Conservation (phyloP, 2,329 filamentous ascomycete species). For the Botrytis fabae region DNA sequence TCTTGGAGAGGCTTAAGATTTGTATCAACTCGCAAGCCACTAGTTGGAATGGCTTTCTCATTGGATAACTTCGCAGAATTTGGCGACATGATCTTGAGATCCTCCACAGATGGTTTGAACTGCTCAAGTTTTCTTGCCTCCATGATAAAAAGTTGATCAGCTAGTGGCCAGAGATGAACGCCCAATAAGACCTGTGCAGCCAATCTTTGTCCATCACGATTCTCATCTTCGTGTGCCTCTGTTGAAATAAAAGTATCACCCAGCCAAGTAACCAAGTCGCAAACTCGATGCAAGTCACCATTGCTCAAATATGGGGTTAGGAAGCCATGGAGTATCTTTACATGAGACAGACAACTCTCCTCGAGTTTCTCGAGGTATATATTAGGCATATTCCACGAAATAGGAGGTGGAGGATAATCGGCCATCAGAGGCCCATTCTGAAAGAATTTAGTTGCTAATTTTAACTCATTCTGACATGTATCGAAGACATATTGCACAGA, state of each 20-base stretch:
- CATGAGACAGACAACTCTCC: conserved; percentile 35
- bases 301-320: conserved; percentile 36
- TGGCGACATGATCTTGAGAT: conserved; percentile 30
- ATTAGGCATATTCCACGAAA: conserved; percentile 33
- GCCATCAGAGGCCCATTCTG: conserved; percentile 35
- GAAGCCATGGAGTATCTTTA: conserved; percentile 36
- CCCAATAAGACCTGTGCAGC: conserved; percentile 36
- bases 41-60: conserved; percentile 7
- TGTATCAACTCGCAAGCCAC: conserved; percentile 23
- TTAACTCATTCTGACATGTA: conserved; percentile 39
- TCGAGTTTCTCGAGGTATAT: conserved; percentile 37
- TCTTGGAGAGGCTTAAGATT: conserved; percentile 47
- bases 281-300: conserved; percentile 35
- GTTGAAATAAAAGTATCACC: conserved; percentile 38
- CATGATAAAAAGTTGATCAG: conserved; percentile 38
- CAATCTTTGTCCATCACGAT: conserved; percentile 33
- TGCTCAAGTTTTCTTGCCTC: conserved; percentile 38
- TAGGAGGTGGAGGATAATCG: conserved; percentile 28
- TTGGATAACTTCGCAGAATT: background rate
- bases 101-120: conserved; percentile 37
- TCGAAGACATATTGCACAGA: conserved; percentile 39
- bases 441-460: conserved; percentile 37
- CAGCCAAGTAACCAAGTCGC: conserved; percentile 38
- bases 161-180: conserved; percentile 39
- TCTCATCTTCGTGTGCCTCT: conserved; percentile 34